Evolutionary conservation across 1,284 basidiomycete genomes (phyloP).

Genomic region (Ustilago loliicola): DNA sequence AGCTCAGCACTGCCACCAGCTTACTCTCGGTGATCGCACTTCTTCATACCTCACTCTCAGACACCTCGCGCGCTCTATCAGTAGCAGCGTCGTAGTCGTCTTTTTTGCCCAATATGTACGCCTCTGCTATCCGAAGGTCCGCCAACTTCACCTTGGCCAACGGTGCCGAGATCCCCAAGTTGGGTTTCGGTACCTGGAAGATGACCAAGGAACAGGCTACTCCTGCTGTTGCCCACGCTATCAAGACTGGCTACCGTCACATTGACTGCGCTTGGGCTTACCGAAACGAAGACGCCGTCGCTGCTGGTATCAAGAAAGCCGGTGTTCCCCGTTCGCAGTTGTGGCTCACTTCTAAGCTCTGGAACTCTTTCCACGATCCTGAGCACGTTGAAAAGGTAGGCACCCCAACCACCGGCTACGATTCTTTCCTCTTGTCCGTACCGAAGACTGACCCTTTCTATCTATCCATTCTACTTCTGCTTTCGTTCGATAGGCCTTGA

Average conservation of each 20-base stretch:
- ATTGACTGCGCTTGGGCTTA: constrained; percentile 64
- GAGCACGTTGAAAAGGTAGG: constrained; percentile 60
- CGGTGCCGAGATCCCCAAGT: constrained; percentile 62
- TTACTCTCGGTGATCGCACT: not conserved
- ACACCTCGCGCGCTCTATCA: too few relatives aligned
- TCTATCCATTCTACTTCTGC: not conserved
- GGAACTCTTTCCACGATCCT: constrained; percentile 78
- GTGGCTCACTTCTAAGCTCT: constrained; percentile 87
- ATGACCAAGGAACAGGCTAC: constrained; percentile 72
- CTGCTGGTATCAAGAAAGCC: constrained; percentile 80
- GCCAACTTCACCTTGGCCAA: constrained; percentile 59
- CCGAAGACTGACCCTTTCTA: not conserved
- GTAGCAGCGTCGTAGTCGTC: constrained; percentile 13
- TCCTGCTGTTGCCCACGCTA: constrained; percentile 71
- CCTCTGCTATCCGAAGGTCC: constrained; percentile 56
- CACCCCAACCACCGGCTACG: not conserved
- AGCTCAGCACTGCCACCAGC: not conserved
- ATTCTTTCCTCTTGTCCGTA: not conserved
- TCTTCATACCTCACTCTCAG: too few relatives aligned
- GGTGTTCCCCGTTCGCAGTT: constrained; percentile 82
- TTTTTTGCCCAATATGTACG: constrained; percentile 46
- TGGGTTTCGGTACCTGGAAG: constrained; percentile 64
- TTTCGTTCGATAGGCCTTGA: constrained; percentile 73
- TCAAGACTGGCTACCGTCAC: constrained; percentile 63
- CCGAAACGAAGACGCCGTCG: constrained; percentile 86